Evolutionary conservation across 2,329 filamentous ascomycete genomes (phyloP), one percentile per base, ranked within the genome.

Genomic region (Ophiostoma angusticollis): DNA sequence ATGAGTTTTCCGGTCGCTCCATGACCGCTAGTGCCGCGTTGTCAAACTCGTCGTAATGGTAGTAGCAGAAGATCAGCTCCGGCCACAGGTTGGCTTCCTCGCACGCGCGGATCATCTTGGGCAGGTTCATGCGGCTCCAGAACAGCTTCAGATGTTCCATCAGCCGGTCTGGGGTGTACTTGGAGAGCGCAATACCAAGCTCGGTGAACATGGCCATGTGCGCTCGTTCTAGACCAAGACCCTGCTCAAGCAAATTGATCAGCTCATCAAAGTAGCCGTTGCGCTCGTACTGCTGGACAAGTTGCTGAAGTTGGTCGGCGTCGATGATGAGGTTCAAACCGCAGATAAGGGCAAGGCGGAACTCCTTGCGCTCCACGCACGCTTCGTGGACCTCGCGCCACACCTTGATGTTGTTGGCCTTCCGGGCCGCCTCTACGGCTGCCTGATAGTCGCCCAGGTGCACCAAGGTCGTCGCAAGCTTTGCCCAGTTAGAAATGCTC

Each of bases 121-220:
- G 91, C 52, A 96, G 86, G 63, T 98, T 96, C 70, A 96, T 91
- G 48, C 91, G 74, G 49, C 80, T 83, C 91, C 91, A 98, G 76
- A 98, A 98, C 37, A 98, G 74, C 65, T 95, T 94, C 48, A 98
- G 75, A 59, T 98, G 91, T 65, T 98, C 91, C 89, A 98, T 95
- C 18, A 95, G 77, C 45, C 84, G 80, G 55, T 95, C 91, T 4
- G 93, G 87, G 54, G 93, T 87, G 58, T 96, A 98, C 61, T 84
- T 93, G 50, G 86, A 83, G 31, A 98, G 69, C 5, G 87, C 87
- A 61, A 94, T 87, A 29, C 87, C 91, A 13, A 98, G 65, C 52
- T 84, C 79, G 0, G 89, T 96, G 63, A 98, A 98, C 74, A 98
- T 86, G 21, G 85, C 89, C 86, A 94, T 94, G 57, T 96, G 87